Base-by-base conservation (phyloP, 805 yeast species). In the Candida suzukii region DNA sequence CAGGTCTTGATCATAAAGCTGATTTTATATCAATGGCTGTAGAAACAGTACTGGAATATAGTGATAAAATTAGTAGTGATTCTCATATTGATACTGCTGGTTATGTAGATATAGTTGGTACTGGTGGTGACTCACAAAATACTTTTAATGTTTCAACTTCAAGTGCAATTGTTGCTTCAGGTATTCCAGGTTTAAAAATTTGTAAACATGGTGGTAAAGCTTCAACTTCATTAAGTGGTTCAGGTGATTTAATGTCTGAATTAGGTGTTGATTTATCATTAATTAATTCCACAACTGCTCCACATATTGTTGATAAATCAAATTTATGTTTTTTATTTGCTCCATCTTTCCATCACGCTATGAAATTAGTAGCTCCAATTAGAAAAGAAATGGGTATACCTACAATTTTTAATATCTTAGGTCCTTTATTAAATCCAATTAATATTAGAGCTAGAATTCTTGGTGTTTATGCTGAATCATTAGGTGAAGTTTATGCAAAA, bases 121-220 rank as follows among this genome's bases (percentile, higher is more conserved):
- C 99, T 0, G 99, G 99, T 22, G 99, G 99, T 14, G 99, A 93
- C 58, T 96, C 96, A 2, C 96, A 93, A 57, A 83, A 93, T 58
- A 93, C 99, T 0, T 93, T 93, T 67, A 93, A 93, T 52, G 99
- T 93, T 2, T 83, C 95, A 14, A 93, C 99, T 0, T 86, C 97
- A 2, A 71, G 96, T 1, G 97, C 97, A 1, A 88, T 93, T 37
- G 88, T 93, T 2, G 93, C 88, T 0, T 87, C 98, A 0, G 99
- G 99, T 8, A 83, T 88, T 70, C 30, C 26, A 5, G 31, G 20
- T 22, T 61, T 91, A 33, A 74, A 76, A 19, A 82, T 93, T 16
- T 86, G 95, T 57, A 93, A 93, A 46, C 99, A 93, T 60, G 99
- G 99, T 20, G 98, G 98, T 13, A 91, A 93, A 54, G 98, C 99